Conservation (phyloP, 306 rosid genomes). For the Acacia melanoxylon region DNA sequence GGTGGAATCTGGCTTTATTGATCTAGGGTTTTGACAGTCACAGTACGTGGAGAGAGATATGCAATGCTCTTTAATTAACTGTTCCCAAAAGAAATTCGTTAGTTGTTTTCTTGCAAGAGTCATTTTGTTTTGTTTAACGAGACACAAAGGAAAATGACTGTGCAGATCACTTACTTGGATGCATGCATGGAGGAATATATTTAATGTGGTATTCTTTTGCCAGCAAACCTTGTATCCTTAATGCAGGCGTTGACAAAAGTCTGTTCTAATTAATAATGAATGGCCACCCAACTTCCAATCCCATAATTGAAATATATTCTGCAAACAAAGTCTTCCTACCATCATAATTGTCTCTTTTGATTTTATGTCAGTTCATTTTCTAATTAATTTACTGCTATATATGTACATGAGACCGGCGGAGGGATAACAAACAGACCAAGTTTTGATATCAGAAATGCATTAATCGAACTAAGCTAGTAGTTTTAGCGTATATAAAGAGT, state of each 20-base stretch:
- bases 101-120: constrained; percentile 31
- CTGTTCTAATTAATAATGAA: not conserved
- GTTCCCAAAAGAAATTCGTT: constrained; percentile 65
- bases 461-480: not conserved
- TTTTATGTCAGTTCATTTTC: not conserved
- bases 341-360: not conserved
- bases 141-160: constrained; percentile 35
- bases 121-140: constrained; percentile 30
- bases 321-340: not conserved
- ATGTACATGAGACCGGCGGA: not conserved
- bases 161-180: constrained; percentile 44
- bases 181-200: constrained; percentile 24
- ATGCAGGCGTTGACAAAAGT: constrained; percentile 17
- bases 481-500: no score
- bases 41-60: not conserved
- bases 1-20: not conserved
- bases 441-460: not conserved
- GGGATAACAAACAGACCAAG: not conserved
- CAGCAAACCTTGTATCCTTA: constrained; percentile 19
- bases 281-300: not conserved
- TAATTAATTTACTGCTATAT: not conserved
- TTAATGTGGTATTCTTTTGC: not conserved
- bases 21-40: not conserved
- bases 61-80: constrained; percentile 43
- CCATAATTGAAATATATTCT: not conserved